Base-by-base conservation (phyloP, 2,329 filamentous ascomycete genomes). In the Alternaria novae-zelandiae region DNA sequence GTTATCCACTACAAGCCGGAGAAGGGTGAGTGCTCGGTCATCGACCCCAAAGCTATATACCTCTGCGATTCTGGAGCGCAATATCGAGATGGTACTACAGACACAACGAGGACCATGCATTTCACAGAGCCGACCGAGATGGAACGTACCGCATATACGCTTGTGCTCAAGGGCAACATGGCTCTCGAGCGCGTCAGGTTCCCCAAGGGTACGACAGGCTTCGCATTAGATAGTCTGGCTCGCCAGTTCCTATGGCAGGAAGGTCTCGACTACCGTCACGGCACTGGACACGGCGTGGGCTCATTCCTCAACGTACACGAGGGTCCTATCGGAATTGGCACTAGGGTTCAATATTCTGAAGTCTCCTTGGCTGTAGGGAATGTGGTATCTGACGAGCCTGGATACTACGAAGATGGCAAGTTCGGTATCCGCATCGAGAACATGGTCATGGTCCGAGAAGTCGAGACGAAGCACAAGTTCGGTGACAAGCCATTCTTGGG, bases 381-480 rank as follows among this genome's bases (percentile, higher is more conserved):
- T 73, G 95, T 99, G 44, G 89, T 98, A 57, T 98, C 95, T 2
- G 94, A 97, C 74, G 94, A 99, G 80, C 96, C 96, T 2, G 96
- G 96, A 28, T 99, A 94, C 82, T 99, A 99, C 79, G 94, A 98
- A 80, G 96, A 99, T 73, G 95, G 94, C 51, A 89, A 89, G 43
- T 99, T 97, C 75, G 96, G 96, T 17, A 96, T 99, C 70, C 91
- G 96, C 17, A 97, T 97, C 74, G 96, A 99, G 82, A 99, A 99
- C 79, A 89, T 99, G 74, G 89, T 97, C 68, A 91, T 98, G 85
- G 93, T 96, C 28, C 91, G 88, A 69, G 94, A 97, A 78, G 90
- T 91, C n/a, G 85, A 94, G 80, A 97, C 95, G 5, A 90, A 90
- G 65, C 87, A 97, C 80, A 89, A 90, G 36, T 98, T 98, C 76